These are phyloP conservation scores for Colletotrichum sp. DNA, from an alignment of 2,329 filamentous ascomycete genomes.

Conservation along the genomic window DNA sequence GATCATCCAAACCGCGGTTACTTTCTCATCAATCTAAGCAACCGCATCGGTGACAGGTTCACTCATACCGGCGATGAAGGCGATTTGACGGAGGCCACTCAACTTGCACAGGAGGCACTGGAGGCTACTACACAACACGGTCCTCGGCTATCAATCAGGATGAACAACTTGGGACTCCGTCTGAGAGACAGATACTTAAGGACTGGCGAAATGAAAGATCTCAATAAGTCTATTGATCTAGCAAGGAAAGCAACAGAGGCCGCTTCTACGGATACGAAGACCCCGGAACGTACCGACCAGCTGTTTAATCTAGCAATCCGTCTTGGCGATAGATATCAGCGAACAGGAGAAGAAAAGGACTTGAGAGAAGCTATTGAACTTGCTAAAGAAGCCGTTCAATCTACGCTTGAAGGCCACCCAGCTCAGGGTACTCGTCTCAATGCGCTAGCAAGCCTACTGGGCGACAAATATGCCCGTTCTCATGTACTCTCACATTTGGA, in stretches of 20 bases:
- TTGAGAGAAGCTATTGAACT: neutral
- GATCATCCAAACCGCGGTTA: neutral
- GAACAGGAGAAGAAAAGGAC: accelerated
- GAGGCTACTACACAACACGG: neutral
- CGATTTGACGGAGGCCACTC: neutral
- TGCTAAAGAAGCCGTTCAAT: neutral
- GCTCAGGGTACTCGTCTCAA: neutral
- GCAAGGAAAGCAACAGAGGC: neutral
- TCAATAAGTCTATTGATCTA: accelerated
- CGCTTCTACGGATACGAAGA: neutral
- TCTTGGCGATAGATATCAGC: neutral
- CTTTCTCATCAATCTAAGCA: neutral
- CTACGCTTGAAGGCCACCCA: neutral
- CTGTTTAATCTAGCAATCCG: neutral
- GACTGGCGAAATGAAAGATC: neutral
- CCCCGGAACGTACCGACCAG: neutral
- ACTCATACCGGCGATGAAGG: neutral
- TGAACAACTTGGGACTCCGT: neutral
- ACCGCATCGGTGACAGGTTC: neutral
- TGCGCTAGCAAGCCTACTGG: neutral
- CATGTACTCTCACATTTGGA: neutral
- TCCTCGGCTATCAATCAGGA: neutral
- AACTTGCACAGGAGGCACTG: neutral
- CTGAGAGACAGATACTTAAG: neutral
- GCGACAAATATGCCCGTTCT: neutral